These are phyloP conservation scores for sorghum (Sorghum bicolor) DNA, from an alignment of 176 grass and related monocot genomes.

Conservation along the genomic window DNA sequence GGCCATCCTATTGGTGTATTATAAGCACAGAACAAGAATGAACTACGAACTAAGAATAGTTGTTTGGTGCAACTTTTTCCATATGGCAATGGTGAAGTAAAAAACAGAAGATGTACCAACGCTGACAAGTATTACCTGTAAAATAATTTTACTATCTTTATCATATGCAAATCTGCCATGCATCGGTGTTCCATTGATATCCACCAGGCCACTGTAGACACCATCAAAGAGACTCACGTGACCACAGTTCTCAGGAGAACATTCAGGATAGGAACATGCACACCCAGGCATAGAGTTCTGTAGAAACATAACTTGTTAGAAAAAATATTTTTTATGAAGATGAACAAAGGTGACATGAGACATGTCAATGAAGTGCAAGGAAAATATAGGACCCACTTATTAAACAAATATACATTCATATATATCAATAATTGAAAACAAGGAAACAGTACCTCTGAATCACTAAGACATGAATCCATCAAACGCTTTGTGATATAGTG, in stretches of 20 bases:
- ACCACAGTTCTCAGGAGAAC: conserved; percentile 66
- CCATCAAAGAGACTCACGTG: conserved; percentile 69
- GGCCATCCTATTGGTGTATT: background rate
- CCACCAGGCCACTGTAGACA: conserved; percentile 53
- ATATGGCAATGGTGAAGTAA: background rate
- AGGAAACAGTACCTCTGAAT: conserved; percentile 58
- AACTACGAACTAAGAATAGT: background rate
- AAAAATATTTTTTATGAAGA: conserved; percentile 34
- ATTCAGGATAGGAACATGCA: conserved; percentile 46
- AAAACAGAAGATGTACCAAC: background rate
- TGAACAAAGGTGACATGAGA: background rate
- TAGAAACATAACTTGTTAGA: conserved; percentile 34
- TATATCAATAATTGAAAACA: conserved; percentile 1
- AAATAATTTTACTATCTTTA: conserved; percentile 59
- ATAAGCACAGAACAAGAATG: background rate
- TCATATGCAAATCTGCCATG: conserved; percentile 81
- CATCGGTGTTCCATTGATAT: conserved; percentile 59
- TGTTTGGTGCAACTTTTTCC: background rate
- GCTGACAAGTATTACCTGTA: conserved; percentile 58
- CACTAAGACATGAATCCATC: conserved; percentile 62
- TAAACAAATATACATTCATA: background rate
- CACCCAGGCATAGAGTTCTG: conserved; percentile 61
- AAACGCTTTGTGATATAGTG: conserved; percentile 65
- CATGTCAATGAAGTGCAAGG: background rate
- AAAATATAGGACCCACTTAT: background rate